Evolutionary conservation across 768 basidiomycete genomes (phyloP).

Genomic region (Royoungia palumana): DNA sequence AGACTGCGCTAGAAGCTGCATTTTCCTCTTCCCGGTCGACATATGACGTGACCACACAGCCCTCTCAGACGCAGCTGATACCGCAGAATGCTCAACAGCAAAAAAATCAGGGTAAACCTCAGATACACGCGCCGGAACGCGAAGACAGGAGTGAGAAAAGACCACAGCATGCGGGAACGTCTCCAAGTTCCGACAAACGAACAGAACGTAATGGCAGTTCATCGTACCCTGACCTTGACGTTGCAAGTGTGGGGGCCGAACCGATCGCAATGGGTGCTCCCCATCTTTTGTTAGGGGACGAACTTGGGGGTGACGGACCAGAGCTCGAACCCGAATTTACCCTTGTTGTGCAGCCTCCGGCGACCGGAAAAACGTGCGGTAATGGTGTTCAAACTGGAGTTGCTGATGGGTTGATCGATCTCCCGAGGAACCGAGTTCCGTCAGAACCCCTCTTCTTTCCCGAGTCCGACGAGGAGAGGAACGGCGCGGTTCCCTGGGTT

Average conservation of each 20-base stretch:
- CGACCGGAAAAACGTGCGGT: neutral
- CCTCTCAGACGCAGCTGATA: slow-evolving; percentile 16
- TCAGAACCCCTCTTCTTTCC: slow-evolving; percentile 29
- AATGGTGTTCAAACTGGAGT: neutral
- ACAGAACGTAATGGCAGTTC: neutral
- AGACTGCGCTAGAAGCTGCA: slow-evolving; percentile 64
- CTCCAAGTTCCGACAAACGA: neutral
- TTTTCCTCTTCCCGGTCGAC: slow-evolving; percentile 75
- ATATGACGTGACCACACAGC: slow-evolving; percentile 47
- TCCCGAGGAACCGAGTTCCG: slow-evolving; percentile 8
- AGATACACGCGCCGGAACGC: neutral
- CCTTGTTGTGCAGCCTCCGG: slow-evolving; percentile 8
- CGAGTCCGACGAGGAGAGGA: slow-evolving; percentile 16
- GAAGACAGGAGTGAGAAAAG: slow-evolving; percentile 3
- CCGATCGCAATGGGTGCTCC: slow-evolving; percentile 10
- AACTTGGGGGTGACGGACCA: neutral
- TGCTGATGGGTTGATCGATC: neutral
- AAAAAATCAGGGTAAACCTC: neutral
- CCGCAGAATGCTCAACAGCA: slow-evolving; percentile 1
- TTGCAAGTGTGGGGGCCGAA: neutral
- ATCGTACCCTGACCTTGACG: neutral
- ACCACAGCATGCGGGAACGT: neutral
- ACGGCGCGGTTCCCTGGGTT: neutral
- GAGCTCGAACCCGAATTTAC: slow-evolving; percentile 18
- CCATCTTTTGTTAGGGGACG: slow-evolving; percentile 2